Percentiles rank a stretch among this genome's conserved stretches.
Evolutionary conservation across 2,329 filamentous ascomycete genomes (phyloP).

Genomic region (Fusarium nygamai): DNA sequence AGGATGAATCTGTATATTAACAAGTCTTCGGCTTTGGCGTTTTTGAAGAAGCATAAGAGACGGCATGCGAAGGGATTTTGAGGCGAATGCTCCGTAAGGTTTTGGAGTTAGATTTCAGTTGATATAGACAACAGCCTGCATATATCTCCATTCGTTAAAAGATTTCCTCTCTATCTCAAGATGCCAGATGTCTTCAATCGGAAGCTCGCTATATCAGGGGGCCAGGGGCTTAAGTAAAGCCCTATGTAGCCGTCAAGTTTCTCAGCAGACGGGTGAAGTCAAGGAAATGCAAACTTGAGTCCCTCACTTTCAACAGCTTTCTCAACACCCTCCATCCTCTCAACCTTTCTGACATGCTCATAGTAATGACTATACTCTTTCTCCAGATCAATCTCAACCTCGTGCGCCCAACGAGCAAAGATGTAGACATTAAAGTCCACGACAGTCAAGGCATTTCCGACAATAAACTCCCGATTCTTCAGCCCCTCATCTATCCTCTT

Average conservation of each 20-base stretch:
- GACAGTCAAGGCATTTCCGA: slow-evolving; percentile 19
- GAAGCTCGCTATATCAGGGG: too few relatives aligned
- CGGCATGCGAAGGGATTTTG: neutral
- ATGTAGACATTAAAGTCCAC: slow-evolving; percentile 37
- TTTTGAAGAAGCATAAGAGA: slow-evolving; percentile 17
- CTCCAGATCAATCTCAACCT: slow-evolving; percentile 13
- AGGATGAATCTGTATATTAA: slow-evolving; percentile 49
- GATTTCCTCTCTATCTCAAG: too few relatives aligned
- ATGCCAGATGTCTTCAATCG: too few relatives aligned
- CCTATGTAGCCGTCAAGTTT: rapidly evolving
- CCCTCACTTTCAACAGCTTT: neutral
- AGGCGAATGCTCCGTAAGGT: neutral
- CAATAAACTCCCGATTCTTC: neutral
- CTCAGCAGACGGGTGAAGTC: neutral
- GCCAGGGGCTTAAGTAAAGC: too few relatives aligned
- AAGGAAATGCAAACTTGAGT: neutral
- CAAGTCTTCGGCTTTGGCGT: slow-evolving; percentile 18
- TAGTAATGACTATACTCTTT: slow-evolving; percentile 2
- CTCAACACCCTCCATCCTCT: slow-evolving; percentile 3
- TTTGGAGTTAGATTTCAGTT: neutral
- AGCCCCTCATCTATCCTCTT: slow-evolving; percentile 5
- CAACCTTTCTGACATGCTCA: neutral
- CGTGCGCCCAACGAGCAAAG: slow-evolving; percentile 31
- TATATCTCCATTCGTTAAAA: too few relatives aligned
- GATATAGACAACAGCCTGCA: neutral